Base-by-base conservation (phyloP, 495 filamentous ascomycete species). In the Parmelia sp. region DNA sequence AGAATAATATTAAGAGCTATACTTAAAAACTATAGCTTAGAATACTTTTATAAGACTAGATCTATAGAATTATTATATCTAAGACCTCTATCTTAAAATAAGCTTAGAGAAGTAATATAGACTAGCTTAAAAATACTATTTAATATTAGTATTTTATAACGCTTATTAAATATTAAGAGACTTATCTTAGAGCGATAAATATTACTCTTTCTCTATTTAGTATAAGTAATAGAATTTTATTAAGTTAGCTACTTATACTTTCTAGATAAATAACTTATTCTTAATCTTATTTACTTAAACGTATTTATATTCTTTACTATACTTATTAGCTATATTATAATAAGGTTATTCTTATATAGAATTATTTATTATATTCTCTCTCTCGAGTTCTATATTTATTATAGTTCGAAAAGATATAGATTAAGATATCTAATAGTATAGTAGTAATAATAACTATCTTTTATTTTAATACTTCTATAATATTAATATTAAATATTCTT, bases 231-330 rank as follows among this genome's bases (percentile, higher is more conserved):
- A 47, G 6, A 15, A 47, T 15, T 47, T 3, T 17, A 61, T 14
- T 21, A 57, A 3, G 39, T 19, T 42, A 60, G 19, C 42, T 47
- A 66, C 68, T 57, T 67, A 73, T 68, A 47, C 69, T 67, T 68
- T 57, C 70, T 67, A 69, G 9, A 73, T 47, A 23, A 66, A 51
- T 23, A 64, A 71, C 47, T 73, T 64, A 29, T 70, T 25, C 15
- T 62, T 21, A 15, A 60, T 68, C 60, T 70, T 60, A 23, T 57
- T 36, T 25, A 65, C 65, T n/a, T 66, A 65, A 61, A 75, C 67
- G 15, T 72, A 49, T 49, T 63, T 45, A 58, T 72, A 71, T n/a
- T 66, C 73, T 75, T 62, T 72, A 71, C 72, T 64, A 19, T 63
- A 2, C 19, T 27, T 27, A 25, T 58, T 59, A 58, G 33, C 21